Evolutionary conservation across 2,329 filamentous ascomycete species (phyloP).

Genomic region (Penicillium sp.): DNA sequence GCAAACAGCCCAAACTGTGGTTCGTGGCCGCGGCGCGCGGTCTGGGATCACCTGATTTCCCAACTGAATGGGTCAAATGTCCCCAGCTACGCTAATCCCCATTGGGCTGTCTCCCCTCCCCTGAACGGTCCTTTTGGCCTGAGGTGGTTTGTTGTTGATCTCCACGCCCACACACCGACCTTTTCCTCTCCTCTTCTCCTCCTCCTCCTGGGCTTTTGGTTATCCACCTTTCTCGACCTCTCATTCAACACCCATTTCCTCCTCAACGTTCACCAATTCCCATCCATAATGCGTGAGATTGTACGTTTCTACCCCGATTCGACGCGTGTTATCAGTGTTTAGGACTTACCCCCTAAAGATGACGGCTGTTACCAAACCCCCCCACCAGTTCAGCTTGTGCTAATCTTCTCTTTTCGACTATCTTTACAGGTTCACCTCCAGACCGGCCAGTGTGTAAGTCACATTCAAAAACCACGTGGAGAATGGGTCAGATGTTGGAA

Average conservation of each 20-base stretch:
- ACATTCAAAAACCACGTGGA: neutral
- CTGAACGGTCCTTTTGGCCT: conserved; percentile 16
- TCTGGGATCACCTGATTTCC: conserved; percentile 22
- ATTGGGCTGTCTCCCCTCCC: conserved; percentile 15
- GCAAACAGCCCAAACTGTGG: conserved; percentile 16
- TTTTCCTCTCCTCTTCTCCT: conserved; percentile 25
- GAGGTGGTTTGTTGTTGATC: conserved; percentile 23
- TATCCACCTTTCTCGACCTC: conserved; percentile 14
- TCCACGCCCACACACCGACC: conserved; percentile 31
- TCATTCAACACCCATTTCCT: conserved; percentile 9
- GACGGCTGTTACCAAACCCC: conserved; percentile 9
- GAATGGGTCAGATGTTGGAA: neutral
- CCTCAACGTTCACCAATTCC: conserved; percentile 9
- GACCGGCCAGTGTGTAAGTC: conserved; percentile 97
- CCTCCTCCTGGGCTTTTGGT: conserved; percentile 20
- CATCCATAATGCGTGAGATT: conserved; percentile 66
- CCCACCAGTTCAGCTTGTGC: conserved; percentile 31
- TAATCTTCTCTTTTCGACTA: conserved; percentile 42
- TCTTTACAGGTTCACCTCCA: conserved; percentile 87
- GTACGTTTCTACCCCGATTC: conserved; percentile 43
- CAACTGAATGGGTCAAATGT: neutral
- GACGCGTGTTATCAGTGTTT: conserved; percentile 33
- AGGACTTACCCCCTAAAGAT: conserved; percentile 12
- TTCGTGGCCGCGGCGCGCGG: conserved; percentile 21
- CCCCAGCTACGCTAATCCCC: conserved; percentile 15